A percentile compares a stretch with the other conserved stretches of the same genome.
Evolutionary conservation across 1,139 yeast genomes (phyloP).

Genomic region (Suhomyces bribrorum): DNA sequence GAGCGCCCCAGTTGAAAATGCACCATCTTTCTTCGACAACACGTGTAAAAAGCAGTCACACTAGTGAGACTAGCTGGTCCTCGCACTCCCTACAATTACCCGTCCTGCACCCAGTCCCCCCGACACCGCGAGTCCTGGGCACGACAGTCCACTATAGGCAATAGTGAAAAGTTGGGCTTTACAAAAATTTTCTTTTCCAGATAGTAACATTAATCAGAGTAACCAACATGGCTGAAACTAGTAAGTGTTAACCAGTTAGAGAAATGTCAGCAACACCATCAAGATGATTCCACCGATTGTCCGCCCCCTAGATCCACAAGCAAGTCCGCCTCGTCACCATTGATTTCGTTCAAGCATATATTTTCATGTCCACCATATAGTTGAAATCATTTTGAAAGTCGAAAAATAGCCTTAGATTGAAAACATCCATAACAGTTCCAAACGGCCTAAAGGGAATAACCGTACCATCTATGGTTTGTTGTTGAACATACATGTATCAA

Average conservation of each 20-base stretch:
- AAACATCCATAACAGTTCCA: no score
- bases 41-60: slow-evolving; percentile 22
- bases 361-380: no score
- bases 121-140: slow-evolving; percentile 9
- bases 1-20: neutral
- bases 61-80: neutral
- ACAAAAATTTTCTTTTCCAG: slow-evolving; percentile 13
- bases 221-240: slow-evolving; percentile 48
- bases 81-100: slow-evolving; percentile 4
- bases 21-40: no score
- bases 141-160: slow-evolving; percentile 7
- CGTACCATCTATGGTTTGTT: no score
- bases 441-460: no score
- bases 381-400: no score
- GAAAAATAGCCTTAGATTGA: no score
- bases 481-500: neutral
- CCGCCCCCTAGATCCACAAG: no score
- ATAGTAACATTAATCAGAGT: slow-evolving; percentile 14
- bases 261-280: no score
- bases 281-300: neutral
- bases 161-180: slow-evolving; percentile 11
- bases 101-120: slow-evolving; percentile 4
- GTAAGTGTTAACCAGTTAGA: no score
- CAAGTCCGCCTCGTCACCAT: no score
- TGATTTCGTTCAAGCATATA: no score